Evolutionary conservation across 1,139 yeast species (phyloP), one percentile per base, ranked within the genome.

Genomic region (Sugiyamaella pinicola): DNA sequence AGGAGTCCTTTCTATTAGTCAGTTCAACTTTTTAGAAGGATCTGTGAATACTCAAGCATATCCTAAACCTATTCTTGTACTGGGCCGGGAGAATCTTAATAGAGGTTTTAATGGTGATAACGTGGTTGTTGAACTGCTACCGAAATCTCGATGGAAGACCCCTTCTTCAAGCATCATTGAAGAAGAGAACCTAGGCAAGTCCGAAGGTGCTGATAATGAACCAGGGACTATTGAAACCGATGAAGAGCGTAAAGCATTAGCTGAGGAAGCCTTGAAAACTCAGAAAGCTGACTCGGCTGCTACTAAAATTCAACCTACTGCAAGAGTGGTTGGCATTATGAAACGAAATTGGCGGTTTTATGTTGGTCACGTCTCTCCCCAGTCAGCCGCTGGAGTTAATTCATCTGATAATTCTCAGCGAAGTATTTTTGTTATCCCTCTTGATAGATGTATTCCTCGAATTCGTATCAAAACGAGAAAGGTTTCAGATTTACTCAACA

Each of bases 261-360:
- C 90, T 0, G 86, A 85, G 61, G 95, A 87, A 60, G 96, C 96
- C 0, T 74, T 81, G 42, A 68, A 69, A 42, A 81, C 81, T 2
- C 89, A 83, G 63, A 33, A 45, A 9, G 41, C 31, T 8, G 81
- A 79, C 37, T 61, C 69, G 8, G 72, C 71, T 2, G 74, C 69
- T 48, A 67, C 66, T 43, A 80, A 78, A 60, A 72, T 86, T 40
- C 91, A 86, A 64, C 98, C 98, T 24, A 91, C 99, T 0, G 99
- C 96, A 2, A 82, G 82, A 61, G 85, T 95, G 49, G 98, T 95
- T 21, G 96, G 96, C 35, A 79, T 95, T 31, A 76, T 84, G 48
- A 85, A 90, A 71, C 82, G 99, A 69, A 88, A 95, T 55, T 95
- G 99, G 99, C 81, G 99, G 69, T 84, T 85, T 62, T 95, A 91